Base-by-base conservation (phyloP, 2,329 filamentous ascomycete species). In the Aspergillus cejpii region DNA sequence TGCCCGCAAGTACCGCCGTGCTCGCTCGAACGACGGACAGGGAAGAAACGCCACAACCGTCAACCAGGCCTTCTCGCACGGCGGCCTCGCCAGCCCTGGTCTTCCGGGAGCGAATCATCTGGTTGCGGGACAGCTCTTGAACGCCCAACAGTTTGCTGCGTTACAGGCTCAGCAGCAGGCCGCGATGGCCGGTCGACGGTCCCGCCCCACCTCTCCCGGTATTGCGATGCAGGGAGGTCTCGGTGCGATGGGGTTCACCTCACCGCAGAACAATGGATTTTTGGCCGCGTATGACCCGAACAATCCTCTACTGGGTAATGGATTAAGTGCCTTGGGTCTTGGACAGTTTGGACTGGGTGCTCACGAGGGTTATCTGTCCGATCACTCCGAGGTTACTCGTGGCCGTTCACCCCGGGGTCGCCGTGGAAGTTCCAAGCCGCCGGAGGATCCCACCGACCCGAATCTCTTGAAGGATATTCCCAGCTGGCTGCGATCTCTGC, bases 391-490 rank as follows among this genome's bases (percentile, higher is more conserved):
- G 56, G 86, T 96, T 68, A 79, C 81, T 45, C 85, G 92, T 51
- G 92, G 92, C 40, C 83, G 92, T 45, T 97, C 91, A 48, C 92
- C 92, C 46, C 83, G 92, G 57, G 92, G 92, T 58, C 83, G 92
- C 52, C 80, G 92, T 56, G 92, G 92, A 53, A 96, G 85, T 75
- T 95, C 88, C 34, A 98, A 97, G 77, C 92, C 92, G 23, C 92
- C 92, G 37, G 92, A 98, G 74, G 92, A 98, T 61, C 92, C 92
- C 3, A 97, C 91, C 15, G 92, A 98, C 67, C 85, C 86, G 12
- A 82, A 78, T 33, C 78, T 98, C 48, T 77, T 98, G 57, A 87
- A 94, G 70, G 92, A 98, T 62, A 96, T 98, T 56, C 91, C 92
- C 43, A 85, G 83, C 66, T 98, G 92, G 92, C 79, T 98, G 60